Base-by-base conservation (phyloP, 1,284 basidiomycete species). In the Cryptococcus wingfieldii region DNA sequence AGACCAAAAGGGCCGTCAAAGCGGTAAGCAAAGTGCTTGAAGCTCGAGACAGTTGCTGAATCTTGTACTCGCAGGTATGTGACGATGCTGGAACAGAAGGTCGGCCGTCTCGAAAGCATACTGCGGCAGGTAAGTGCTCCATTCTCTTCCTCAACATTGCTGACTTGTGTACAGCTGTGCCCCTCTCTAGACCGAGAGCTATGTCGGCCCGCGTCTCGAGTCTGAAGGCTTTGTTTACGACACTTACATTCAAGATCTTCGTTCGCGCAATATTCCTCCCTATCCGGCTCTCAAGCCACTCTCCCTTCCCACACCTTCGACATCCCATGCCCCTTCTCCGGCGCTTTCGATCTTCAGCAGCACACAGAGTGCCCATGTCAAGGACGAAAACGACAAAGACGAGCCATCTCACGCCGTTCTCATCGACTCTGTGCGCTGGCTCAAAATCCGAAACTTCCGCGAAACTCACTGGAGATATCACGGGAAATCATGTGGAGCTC, bases 1-100 rank as follows among this genome's bases (percentile, higher is more conserved):
- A 87, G 89, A 34, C 31, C 31, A 79, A 84, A 89, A 41, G 88
- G 89, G 2, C 87, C 88, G 28, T 87, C 89, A 1, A 89, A 91
- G 77, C 88, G 88, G 83, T 91, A 68, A 58, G 82, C 27, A 16
- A n/a, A 19, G 14, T 4, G 19, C 10, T 19, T 39, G 13, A 2
- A n/a, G 2, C 8, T 38, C 18, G 6, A 45, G 8, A 13, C 25
- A 10, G 27, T 12, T 23, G 2, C 43, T 31, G 42, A 18, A 38
- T n/a, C 19, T 10, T 27, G 42, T 47, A 43, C 45, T 19, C 25
- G 5, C 16, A 86, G 85, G 45, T 87, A 88, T 68, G 81, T 89
- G 19, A 87, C 90, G 61, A 82, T 79, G 27, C 76, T 90, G 8
- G 88, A 90, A 70, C 84, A 80, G 58, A 80, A 88, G 10, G 77